Conservation (phyloP, 495 filamentous ascomycete species). For the Bombardia bombarda region DNA sequence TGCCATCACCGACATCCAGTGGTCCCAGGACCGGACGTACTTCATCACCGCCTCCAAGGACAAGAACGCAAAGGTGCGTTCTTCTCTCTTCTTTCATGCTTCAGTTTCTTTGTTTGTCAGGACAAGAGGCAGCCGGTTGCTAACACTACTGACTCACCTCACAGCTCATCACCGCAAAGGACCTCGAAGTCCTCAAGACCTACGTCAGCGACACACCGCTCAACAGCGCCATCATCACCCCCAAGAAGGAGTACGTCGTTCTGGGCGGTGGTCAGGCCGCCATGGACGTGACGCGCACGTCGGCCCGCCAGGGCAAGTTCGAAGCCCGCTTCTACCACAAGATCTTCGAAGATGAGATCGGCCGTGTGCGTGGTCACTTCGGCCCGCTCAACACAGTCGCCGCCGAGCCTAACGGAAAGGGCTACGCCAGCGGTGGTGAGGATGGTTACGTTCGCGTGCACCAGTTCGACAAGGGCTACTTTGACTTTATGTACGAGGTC, state of each 20-base stretch:
- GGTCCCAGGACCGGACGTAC: conserved; percentile 87
- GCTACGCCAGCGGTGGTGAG: conserved; percentile 91
- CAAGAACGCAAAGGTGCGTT: conserved; percentile 80
- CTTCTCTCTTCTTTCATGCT: background rate
- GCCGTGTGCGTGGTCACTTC: conserved; percentile 92
- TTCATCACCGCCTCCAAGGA: conserved; percentile 98
- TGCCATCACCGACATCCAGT: conserved; percentile 89
- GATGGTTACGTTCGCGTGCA: conserved; percentile 98
- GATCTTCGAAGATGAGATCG: conserved; percentile 97
- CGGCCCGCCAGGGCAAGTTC: conserved; percentile 91
- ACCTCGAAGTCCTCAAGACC: conserved; percentile 87
- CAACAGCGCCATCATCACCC: conserved; percentile 87
- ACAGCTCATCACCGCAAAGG: conserved; percentile 69
- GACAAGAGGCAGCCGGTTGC: no score
- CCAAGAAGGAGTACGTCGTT: conserved; percentile 94
- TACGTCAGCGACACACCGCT: conserved; percentile 91
- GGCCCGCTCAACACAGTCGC: conserved; percentile 79
- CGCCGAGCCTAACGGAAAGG: conserved; percentile 78
- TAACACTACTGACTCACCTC: background rate
- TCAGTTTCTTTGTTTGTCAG: no score
- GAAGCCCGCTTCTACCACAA: conserved; percentile 99
- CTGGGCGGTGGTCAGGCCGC: conserved; percentile 96
- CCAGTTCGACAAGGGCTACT: conserved; percentile 97
- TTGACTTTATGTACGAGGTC: conserved; percentile 97
- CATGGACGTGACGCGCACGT: conserved; percentile 98